Conservation (phyloP, 805 yeast genomes). For the Starmerella vaccinii region DNA sequence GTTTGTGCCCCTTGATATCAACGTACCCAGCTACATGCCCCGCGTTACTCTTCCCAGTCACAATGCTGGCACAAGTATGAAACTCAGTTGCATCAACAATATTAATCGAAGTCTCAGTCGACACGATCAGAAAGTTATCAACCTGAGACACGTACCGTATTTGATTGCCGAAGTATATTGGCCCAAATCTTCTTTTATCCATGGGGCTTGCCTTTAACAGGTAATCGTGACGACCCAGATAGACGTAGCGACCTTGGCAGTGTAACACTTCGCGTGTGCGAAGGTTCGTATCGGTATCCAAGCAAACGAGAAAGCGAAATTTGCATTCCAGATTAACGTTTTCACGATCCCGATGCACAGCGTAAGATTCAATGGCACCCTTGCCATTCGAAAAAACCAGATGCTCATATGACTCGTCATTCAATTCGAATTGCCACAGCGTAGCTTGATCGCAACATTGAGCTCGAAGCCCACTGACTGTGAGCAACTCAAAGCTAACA, state of each 20-base stretch:
- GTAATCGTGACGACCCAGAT: not conserved
- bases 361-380: conserved; percentile 12
- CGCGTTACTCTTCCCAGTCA: not conserved
- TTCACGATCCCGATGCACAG: conserved; percentile 5
- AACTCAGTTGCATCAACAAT: not conserved
- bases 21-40: not conserved
- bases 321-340: conserved; percentile 6
- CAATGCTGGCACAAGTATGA: not conserved
- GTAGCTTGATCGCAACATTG: not conserved
- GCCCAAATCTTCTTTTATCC: not conserved
- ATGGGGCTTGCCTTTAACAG: not conserved
- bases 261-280: not conserved
- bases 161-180: not conserved
- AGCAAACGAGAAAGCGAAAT: conserved; percentile 7
- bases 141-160: not conserved
- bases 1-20: not conserved
- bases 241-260: not conserved
- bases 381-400: conserved; percentile 9
- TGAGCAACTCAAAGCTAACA: conserved; percentile 4
- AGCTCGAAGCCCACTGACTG: conserved; percentile 3
- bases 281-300: not conserved
- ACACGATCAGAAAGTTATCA: not conserved
- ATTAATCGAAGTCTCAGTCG: not conserved
- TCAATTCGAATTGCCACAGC: conserved; percentile 8
- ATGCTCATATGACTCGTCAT: conserved; percentile 9